phyloP scores from a whole-genome alignment of 2,329 filamentous ascomycete species.

The Penicillium sp. region DNA sequence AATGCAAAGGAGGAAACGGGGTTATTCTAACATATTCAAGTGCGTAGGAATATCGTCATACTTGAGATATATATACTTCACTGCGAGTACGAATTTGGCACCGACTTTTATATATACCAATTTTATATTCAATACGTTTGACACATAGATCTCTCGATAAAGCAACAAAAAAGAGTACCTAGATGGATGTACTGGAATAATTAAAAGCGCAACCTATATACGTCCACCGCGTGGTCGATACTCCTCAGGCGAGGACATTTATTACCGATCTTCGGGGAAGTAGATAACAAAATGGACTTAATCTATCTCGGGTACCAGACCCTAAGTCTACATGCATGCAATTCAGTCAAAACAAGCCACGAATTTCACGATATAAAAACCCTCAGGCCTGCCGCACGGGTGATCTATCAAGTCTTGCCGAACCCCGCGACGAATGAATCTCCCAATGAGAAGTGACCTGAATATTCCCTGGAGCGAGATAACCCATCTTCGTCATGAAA shows the following conservation, averaged over 20 bases:
- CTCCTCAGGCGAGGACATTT: background rate
- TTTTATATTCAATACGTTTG: background rate
- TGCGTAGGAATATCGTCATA: background rate
- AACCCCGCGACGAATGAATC: constrained; percentile 20
- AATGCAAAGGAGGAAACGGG: no score
- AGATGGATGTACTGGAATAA: background rate
- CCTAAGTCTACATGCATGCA: background rate
- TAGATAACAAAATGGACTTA: background rate
- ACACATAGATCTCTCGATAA: accelerated
- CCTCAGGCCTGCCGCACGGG: constrained; percentile 9
- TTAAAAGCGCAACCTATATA: background rate
- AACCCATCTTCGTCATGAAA: constrained; percentile 11
- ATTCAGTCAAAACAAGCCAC: background rate
- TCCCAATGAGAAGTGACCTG: constrained; percentile 21
- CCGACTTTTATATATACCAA: no score
- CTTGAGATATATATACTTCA: background rate
- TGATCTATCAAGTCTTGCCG: constrained; percentile 14
- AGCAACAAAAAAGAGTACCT: no score
- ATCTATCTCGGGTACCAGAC: background rate
- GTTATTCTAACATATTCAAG: background rate
- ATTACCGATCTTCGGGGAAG: background rate
- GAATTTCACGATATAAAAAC: background rate
- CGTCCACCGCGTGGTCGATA: background rate
- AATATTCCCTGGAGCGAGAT: constrained; percentile 16
- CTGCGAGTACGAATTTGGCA: accelerated